These are phyloP conservation scores for Leccinum griseonigrum DNA, from an alignment of 1,284 basidiomycete genomes.

Conservation along the genomic window DNA sequence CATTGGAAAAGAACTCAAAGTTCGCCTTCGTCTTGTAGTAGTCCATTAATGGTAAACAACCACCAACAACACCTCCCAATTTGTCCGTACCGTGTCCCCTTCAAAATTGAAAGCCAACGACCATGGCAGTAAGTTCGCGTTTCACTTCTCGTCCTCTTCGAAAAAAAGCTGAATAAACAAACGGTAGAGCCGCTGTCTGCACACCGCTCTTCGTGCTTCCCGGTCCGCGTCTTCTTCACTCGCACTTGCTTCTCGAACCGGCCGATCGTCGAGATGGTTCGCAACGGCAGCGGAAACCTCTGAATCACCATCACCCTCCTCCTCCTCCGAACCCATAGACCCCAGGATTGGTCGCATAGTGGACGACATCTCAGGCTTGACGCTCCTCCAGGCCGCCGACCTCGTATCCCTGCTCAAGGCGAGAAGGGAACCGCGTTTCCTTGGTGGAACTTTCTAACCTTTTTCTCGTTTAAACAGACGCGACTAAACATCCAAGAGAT, in stretches of 20 bases:
- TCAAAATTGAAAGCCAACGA: slow-evolving; percentile 15
- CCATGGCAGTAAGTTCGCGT: slow-evolving; percentile 24
- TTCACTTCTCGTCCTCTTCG: neutral
- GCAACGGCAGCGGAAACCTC: slow-evolving; percentile 46
- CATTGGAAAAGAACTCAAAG: neutral
- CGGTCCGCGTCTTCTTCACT: slow-evolving; percentile 12
- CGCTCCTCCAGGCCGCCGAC: slow-evolving; percentile 96
- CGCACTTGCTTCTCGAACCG: slow-evolving; percentile 18
- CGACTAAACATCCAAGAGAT: slow-evolving; percentile 98
- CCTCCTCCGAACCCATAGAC: slow-evolving; percentile 40
- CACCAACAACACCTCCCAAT: slow-evolving; percentile 22
- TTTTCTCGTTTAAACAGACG: slow-evolving; percentile 48
- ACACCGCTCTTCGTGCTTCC: slow-evolving; percentile 15
- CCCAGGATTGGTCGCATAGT: slow-evolving; percentile 84
- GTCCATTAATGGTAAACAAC: slow-evolving; percentile 16
- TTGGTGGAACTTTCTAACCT: neutral
- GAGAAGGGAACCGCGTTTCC: slow-evolving; percentile 28
- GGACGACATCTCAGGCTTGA: slow-evolving; percentile 89
- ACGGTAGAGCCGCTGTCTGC: slow-evolving; percentile 19
- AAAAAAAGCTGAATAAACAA: neutral
- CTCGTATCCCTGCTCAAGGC: slow-evolving; percentile 92
- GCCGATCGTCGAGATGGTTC: slow-evolving; percentile 41
- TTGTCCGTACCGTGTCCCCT: slow-evolving; percentile 10
- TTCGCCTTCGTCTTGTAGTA: neutral
- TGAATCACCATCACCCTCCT: slow-evolving; percentile 24